Evolutionary conservation across 768 basidiomycete species (phyloP).

Genomic region (Boletales sp.): DNA sequence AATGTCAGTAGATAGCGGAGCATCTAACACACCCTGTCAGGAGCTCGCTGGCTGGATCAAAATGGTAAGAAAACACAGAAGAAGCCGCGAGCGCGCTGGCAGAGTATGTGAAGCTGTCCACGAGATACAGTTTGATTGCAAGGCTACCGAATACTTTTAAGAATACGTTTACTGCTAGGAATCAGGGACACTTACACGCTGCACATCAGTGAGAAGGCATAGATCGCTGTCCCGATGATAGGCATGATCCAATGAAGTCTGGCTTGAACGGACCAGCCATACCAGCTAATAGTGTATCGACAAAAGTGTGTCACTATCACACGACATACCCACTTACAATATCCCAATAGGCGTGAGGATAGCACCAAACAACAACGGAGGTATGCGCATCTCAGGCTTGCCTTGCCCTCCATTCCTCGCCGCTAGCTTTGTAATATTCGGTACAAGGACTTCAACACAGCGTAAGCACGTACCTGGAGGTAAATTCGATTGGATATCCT

Average conservation of each 20-base stretch:
- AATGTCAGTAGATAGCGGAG: slow-evolving; percentile 64
- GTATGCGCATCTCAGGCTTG: slow-evolving; percentile 74
- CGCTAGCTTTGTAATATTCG: slow-evolving; percentile 36
- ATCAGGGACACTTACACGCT: slow-evolving; percentile 41
- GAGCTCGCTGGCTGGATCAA: not conserved
- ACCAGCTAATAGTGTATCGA: slow-evolving; percentile 48
- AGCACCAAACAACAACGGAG: slow-evolving; percentile 66
- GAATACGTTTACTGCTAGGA: too few species aligned
- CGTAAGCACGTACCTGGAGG: slow-evolving; percentile 35
- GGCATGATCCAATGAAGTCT: slow-evolving; percentile 73
- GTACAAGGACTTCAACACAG: not conserved
- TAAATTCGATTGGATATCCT: slow-evolving; percentile 46
- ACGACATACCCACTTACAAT: slow-evolving; percentile 44
- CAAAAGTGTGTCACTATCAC: not conserved
- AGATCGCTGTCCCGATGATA: slow-evolving; percentile 58
- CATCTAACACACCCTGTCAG: slow-evolving; percentile 31
- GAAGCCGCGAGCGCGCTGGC: slow-evolving; percentile 64
- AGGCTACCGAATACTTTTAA: slow-evolving; percentile 37
- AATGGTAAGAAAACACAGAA: slow-evolving; percentile 35
- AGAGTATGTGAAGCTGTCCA: slow-evolving; percentile 66
- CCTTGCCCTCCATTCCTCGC: slow-evolving; percentile 58
- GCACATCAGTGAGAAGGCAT: slow-evolving; percentile 62
- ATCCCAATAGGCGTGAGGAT: slow-evolving; percentile 68
- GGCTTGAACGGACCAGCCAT: slow-evolving; percentile 74
- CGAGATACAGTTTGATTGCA: slow-evolving; percentile 65